A percentile compares a stretch with the other conserved stretches of the same genome.
phyloP scores from a whole-genome alignment of 768 basidiomycete genomes.

The Trametes cingulata region DNA sequence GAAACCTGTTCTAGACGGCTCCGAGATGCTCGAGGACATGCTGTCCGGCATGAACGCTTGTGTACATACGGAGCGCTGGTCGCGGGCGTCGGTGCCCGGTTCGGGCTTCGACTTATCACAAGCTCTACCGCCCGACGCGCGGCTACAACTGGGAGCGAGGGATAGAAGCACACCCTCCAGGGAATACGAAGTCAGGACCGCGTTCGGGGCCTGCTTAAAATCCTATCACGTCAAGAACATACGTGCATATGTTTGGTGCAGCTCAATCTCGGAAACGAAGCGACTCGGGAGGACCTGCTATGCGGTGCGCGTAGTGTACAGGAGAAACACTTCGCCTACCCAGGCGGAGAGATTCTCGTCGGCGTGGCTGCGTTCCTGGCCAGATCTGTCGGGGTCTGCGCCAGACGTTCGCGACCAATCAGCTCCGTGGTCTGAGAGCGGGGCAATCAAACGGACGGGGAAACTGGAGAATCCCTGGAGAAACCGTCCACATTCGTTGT shows the following conservation, averaged over 20 bases:
- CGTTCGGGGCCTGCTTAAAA: constrained; percentile 6
- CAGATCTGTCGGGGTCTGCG: constrained; percentile 12
- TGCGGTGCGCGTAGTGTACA: not conserved
- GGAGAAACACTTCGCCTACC: not conserved
- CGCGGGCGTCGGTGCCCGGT: not conserved
- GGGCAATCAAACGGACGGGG: constrained; percentile 23
- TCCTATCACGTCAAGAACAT: constrained; percentile 2
- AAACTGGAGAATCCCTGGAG: constrained; percentile 27
- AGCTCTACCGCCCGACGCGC: constrained; percentile 1
- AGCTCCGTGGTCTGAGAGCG: constrained; percentile 16
- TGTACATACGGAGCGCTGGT: not conserved
- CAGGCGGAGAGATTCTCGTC: not conserved
- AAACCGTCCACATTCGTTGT: constrained; percentile 15
- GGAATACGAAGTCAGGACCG: not conserved
- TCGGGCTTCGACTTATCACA: constrained; percentile 4
- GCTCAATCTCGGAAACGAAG: constrained; percentile 2
- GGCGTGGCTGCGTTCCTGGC: constrained; percentile 20
- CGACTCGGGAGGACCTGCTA: not conserved
- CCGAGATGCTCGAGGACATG: not conserved
- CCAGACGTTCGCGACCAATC: constrained; percentile 15
- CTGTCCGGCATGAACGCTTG: not conserved
- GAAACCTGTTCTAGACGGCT: not conserved
- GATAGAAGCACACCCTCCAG: not conserved
- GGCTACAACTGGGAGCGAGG: not conserved
- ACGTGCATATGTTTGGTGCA: not conserved